phyloP scores from a whole-genome alignment of 2,329 filamentous ascomycete species.

The Penicillium sp. region DNA sequence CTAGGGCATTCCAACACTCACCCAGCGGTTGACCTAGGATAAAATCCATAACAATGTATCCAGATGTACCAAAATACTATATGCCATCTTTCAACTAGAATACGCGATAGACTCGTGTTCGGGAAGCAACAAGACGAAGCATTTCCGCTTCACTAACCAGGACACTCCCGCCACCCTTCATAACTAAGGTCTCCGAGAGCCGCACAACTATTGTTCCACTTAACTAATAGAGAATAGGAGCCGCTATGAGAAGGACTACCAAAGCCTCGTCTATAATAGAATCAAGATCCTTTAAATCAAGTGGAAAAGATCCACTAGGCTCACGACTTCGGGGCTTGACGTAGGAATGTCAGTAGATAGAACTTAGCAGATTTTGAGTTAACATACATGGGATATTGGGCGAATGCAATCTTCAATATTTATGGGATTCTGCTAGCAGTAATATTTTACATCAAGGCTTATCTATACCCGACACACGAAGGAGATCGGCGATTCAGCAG shows the following conservation, averaged over 20 bases:
- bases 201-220: conserved; percentile 33
- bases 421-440: too few relatives aligned
- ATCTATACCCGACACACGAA: too few relatives aligned
- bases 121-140: conserved; percentile 30
- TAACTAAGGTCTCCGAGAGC: conserved; percentile 24
- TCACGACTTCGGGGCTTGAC: conserved; percentile 1
- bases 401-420: not conserved
- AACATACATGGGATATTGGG: conserved; percentile 11
- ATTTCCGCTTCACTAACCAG: conserved; percentile 31
- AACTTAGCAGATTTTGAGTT: conserved; percentile 4
- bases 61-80: conserved; percentile 31
- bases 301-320: conserved; percentile 1
- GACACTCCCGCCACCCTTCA: conserved; percentile 17
- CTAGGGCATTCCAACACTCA: conserved; percentile 27
- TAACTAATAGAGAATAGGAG: conserved; percentile 28
- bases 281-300: conserved; percentile 4
- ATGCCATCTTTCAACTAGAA: conserved; percentile 31
- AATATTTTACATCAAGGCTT: too few relatives aligned
- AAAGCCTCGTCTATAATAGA: not conserved
- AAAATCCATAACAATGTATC: conserved; percentile 41
- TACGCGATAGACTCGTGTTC: conserved; percentile 31
- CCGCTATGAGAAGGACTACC: conserved; percentile 9
- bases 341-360: conserved; percentile 7
- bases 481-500: too few relatives aligned
- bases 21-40: conserved; percentile 35